Conservation (phyloP, 2,329 filamentous ascomycete species). For the Lachnellula arida region DNA sequence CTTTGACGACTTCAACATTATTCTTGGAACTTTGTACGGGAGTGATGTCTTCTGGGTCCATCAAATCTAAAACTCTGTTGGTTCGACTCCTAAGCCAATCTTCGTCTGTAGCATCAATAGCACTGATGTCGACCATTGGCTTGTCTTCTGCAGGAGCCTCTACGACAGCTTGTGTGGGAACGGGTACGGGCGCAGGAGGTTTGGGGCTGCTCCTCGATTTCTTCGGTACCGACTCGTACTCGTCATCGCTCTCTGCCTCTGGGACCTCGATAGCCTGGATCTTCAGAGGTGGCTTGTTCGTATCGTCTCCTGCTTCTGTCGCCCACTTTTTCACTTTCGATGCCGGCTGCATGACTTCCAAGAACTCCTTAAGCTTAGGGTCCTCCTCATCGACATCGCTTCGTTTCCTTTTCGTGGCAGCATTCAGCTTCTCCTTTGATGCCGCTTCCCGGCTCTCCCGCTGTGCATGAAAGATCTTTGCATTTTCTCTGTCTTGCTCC, state of each 20-base stretch:
- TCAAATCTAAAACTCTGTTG: conserved; percentile 76
- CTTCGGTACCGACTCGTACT: conserved; percentile 64
- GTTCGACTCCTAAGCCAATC: conserved; percentile 92
- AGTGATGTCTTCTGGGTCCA: conserved; percentile 48
- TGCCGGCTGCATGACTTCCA: conserved; percentile 72
- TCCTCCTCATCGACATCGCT: conserved; percentile 57
- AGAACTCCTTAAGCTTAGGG: conserved; percentile 79
- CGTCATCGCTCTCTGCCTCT: conserved; percentile 64
- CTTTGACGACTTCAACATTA: conserved; percentile 13
- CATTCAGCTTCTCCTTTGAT: conserved; percentile 35
- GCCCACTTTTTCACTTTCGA: conserved; percentile 61
- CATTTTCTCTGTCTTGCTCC: conserved; percentile 30
- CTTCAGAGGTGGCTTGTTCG: conserved; percentile 39
- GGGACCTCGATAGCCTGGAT: conserved; percentile 39
- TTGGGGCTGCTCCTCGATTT: conserved; percentile 39
- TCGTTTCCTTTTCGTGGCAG: conserved; percentile 60
- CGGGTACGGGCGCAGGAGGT: conserved; percentile 1
- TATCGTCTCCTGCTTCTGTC: conserved; percentile 44
- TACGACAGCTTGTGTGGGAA: conserved; percentile 1
- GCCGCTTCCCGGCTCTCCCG: conserved; percentile 13
- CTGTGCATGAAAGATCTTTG: conserved; percentile 20
- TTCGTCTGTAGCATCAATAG: conserved; percentile 44
- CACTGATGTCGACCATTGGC: conserved; percentile 19
- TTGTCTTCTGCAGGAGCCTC: conserved; percentile 18
- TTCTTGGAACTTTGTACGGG: conserved; percentile 16